phyloP scores from a whole-genome alignment of 257 asterid genomes.

The Solanum medicagineum region DNA sequence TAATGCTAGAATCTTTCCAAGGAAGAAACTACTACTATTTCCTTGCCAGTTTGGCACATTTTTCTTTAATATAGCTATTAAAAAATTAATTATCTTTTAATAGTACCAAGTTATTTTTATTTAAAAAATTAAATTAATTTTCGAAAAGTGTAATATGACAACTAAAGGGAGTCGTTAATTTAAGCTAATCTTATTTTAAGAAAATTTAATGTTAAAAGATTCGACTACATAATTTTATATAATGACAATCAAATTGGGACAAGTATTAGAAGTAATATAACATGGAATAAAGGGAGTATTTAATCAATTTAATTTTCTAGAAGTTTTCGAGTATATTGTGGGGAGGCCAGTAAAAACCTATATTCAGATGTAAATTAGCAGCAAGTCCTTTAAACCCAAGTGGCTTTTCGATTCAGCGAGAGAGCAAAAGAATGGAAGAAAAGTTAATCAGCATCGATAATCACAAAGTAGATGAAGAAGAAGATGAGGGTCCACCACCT shows the following conservation, averaged over 20 bases:
- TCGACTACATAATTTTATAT: no score
- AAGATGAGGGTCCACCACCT: conserved; percentile 86
- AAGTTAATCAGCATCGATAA: neutral
- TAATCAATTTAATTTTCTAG: neutral
- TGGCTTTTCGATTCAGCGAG: neutral
- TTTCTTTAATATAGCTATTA: no score
- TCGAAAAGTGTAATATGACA: no score
- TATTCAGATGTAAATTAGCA: neutral
- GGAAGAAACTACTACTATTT: no score
- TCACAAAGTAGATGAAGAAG: conserved; percentile 12
- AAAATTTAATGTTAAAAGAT: neutral
- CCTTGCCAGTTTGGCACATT: no score
- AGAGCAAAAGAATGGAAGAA: neutral
- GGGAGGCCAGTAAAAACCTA: neutral
- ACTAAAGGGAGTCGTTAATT: no score
- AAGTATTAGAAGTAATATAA: no score
- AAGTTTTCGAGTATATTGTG: neutral
- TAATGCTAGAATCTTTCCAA: no score
- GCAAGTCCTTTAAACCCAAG: neutral
- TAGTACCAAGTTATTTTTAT: neutral
- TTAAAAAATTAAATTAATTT: neutral
- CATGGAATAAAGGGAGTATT: neutral
- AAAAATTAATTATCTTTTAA: no score
- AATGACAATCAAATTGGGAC: no score
- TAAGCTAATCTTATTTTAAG: neutral